These are phyloP conservation scores for Lecanicillium sp. DNA, from an alignment of 2,329 filamentous ascomycete genomes.

Conservation along the genomic window DNA sequence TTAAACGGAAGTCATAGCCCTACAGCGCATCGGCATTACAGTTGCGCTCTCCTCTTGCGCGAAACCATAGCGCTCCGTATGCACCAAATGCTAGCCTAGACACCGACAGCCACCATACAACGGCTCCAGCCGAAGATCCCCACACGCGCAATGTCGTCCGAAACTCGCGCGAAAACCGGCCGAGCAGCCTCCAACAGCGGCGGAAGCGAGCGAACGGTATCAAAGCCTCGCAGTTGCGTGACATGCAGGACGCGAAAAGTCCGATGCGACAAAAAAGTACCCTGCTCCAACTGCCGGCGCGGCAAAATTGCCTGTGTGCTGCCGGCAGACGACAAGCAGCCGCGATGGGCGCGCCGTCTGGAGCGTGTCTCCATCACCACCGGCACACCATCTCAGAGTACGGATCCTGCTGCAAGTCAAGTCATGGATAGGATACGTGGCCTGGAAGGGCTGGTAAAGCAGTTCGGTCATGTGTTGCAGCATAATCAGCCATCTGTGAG, in stretches of 20 bases:
- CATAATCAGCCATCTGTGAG: constrained; percentile 26
- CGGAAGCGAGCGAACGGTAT: neutral
- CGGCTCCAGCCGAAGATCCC: too few species aligned
- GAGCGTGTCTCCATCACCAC: constrained; percentile 27
- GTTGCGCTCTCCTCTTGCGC: too few species aligned
- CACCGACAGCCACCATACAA: too few species aligned
- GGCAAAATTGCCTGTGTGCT: constrained; percentile 44
- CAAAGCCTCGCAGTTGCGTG: constrained; percentile 39
- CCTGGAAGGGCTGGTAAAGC: constrained; percentile 43
- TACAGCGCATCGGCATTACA: too few species aligned
- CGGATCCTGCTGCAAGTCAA: constrained; percentile 22
- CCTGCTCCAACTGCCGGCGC: constrained; percentile 49
- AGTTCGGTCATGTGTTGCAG: constrained; percentile 36
- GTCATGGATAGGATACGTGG: constrained; percentile 41
- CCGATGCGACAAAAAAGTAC: constrained; percentile 47
- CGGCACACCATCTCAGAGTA: constrained; percentile 22
- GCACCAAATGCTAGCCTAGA: too few species aligned
- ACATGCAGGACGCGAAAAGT: constrained; percentile 48
- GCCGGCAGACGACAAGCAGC: constrained; percentile 40
- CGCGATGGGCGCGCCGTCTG: constrained; percentile 46
- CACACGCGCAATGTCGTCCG: constrained; percentile 12
- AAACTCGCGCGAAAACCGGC: constrained; percentile 10
- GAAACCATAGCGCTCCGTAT: too few species aligned
- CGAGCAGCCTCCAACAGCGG: neutral
- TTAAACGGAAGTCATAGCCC: too few species aligned